Base-by-base conservation (phyloP, 768 basidiomycete species). In the Dentipellis sp. region DNA sequence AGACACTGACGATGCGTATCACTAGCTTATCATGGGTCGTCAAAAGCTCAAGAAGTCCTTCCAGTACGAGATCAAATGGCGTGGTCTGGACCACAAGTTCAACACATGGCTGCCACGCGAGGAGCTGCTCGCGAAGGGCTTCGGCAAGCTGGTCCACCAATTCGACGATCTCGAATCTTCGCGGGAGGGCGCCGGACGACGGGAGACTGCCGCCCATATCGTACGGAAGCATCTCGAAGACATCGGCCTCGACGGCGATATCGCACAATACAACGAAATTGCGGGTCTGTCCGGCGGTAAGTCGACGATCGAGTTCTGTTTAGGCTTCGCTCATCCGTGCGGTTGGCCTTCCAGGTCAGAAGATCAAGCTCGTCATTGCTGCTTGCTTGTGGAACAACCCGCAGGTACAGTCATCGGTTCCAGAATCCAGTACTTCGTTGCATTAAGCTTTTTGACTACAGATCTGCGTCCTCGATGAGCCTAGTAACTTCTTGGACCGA, bases 221-320 rank as follows among this genome's bases (percentile, higher is more conserved):
- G 89, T 97, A 49, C 81, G 94, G 62, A 91, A 94, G 71, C 91
- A 94, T 63, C 73, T 98, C 48, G 93, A 97, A 70, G 94, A 94
- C 62, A 91, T 98, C 62, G 95, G 94, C 37, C 78, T 98, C 39
- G 92, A 97, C 72, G 94, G 94, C 45, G 92, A 97, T 73, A 97
- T 97, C 58, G 94, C 94, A 10, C 92, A 97, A 71, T 97, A 98
- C 73, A 95, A 97, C 66, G 94, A 98, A 73, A 94, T 97, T 66
- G 81, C 83, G 37, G 94, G 95, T 39, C 74, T 97, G 47, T 94
- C 91, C 16, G 95, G 95, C 71, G 94, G 94, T 84, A 67, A 62
- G 74, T 59, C 16, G 40, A 2, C 8, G 16, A 45, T 34, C 16
- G 19, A 9, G 40, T n/a, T 35, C 22, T 48, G 23, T 23, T 48